A percentile compares a stretch with the other conserved stretches of the same genome.
phyloP scores from a whole-genome alignment of 192 early-diverging fungal species.

The Gonapodya prolifera region DNA sequence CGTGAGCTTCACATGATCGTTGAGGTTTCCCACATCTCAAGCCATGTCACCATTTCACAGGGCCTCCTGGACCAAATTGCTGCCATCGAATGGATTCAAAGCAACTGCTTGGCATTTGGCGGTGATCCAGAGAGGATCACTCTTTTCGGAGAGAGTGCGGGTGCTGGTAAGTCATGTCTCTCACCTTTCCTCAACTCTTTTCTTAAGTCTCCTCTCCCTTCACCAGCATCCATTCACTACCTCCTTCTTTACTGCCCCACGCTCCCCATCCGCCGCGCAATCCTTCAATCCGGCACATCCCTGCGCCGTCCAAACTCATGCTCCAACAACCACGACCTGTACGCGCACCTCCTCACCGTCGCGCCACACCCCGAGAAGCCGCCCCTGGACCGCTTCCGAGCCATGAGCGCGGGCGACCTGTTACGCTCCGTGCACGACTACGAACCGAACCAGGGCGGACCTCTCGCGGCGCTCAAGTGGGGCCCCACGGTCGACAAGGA shows the following conservation, averaged over 20 bases:
- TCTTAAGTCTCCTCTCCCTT: background rate
- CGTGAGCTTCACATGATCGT: background rate
- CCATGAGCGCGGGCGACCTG: background rate
- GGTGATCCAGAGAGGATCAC: background rate
- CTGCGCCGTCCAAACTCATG: background rate
- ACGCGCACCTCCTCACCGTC: background rate
- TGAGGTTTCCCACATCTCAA: background rate
- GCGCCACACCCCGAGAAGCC: background rate
- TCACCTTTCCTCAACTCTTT: background rate
- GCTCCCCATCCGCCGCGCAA: background rate
- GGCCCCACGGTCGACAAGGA: background rate
- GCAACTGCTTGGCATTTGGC: background rate
- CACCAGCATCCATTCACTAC: background rate
- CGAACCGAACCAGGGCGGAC: background rate
- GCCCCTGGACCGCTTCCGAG: background rate
- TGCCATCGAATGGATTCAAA: background rate
- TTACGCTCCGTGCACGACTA: background rate
- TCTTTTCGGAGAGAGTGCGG: background rate
- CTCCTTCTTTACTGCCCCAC: background rate
- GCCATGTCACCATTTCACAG: background rate
- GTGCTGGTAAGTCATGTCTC: background rate
- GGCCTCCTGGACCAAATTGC: slow-evolving; percentile 5
- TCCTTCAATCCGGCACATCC: background rate
- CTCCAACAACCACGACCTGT: background rate
- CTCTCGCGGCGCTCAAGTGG: background rate